Conservation (phyloP, 2,329 filamentous ascomycete species). For the Hyphodiscus sp. region DNA sequence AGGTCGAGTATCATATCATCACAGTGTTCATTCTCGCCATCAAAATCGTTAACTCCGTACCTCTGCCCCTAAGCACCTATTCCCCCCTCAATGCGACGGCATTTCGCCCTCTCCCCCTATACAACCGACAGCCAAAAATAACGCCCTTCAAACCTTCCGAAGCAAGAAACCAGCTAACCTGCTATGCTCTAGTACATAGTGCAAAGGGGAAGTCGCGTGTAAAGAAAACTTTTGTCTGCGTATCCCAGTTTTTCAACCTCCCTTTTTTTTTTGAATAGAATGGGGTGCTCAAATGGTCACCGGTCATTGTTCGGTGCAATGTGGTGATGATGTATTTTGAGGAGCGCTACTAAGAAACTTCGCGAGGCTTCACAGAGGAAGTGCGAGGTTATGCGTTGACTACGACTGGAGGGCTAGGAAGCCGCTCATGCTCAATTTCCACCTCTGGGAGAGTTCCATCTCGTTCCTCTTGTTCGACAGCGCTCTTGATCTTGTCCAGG, state of each 20-base stretch:
- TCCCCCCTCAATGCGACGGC: not conserved
- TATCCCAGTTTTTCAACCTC: not conserved
- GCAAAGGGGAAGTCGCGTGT: not conserved
- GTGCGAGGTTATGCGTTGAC: not conserved
- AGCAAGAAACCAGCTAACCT: not conserved
- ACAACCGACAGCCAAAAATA: not conserved
- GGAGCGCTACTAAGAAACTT: not conserved
- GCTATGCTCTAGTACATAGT: not conserved
- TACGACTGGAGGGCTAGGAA: constrained; percentile 1
- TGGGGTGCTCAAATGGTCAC: not conserved
- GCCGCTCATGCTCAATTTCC: not conserved
- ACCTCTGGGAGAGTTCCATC: not conserved
- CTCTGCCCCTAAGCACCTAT: not conserved
- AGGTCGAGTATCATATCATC: no score
- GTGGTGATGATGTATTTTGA: no score
- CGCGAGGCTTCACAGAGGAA: not conserved
- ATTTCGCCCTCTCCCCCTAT: not conserved
- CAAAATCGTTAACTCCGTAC: not conserved
- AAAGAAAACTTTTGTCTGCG: not conserved
- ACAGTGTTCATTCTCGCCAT: not conserved
- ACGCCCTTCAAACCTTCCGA: not conserved
- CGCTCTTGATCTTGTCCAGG: not conserved
- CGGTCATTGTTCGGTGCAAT: not conserved
- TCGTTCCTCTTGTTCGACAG: not conserved
- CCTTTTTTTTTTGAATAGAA: no score